A percentile compares a stretch with the other conserved stretches of the same genome.
phyloP scores from a whole-genome alignment of 768 basidiomycete genomes.

The Lactarius pseudohatsudake region DNA sequence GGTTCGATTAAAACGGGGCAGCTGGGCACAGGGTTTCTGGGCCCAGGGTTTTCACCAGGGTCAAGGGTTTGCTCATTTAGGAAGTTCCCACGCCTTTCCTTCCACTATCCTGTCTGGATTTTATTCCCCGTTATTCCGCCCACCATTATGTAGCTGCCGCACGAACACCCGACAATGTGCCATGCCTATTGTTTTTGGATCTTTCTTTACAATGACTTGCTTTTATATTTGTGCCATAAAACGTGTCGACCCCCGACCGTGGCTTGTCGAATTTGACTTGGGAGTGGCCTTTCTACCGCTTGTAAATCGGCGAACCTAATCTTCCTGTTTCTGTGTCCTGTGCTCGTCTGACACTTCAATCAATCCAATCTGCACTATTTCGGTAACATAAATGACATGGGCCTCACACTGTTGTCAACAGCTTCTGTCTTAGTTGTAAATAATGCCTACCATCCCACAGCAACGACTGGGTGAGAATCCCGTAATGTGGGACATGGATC shows the following conservation, averaged over 20 bases:
- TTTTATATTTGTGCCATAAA: neutral
- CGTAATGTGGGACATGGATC: slow-evolving; percentile 6
- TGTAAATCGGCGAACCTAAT: slow-evolving; percentile 19
- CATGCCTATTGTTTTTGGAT: neutral
- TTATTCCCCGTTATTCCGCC: slow-evolving; percentile 21
- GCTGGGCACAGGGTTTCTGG: slow-evolving; percentile 32
- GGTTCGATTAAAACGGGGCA: slow-evolving; percentile 31
- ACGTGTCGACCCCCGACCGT: neutral
- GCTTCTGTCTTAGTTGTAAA: slow-evolving; percentile 2
- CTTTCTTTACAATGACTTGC: neutral
- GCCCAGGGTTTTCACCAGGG: slow-evolving; percentile 29
- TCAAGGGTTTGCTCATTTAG: slow-evolving; percentile 29
- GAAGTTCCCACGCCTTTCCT: slow-evolving; percentile 25
- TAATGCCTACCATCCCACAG: neutral
- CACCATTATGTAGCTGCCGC: neutral
- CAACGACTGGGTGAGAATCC: slow-evolving; percentile 12
- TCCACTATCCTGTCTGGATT: slow-evolving; percentile 1
- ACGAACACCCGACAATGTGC: neutral
- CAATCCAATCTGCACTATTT: slow-evolving; percentile 7
- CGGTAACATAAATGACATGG: slow-evolving; percentile 14
- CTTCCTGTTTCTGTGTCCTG: slow-evolving; percentile 11
- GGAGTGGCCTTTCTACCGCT: neutral
- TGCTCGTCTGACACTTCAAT: slow-evolving; percentile 1
- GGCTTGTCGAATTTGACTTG: neutral
- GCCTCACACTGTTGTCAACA: neutral